These are phyloP conservation scores for Coemansia biformis DNA, from an alignment of 192 early-diverging fungal genomes.

Conservation along the genomic window DNA sequence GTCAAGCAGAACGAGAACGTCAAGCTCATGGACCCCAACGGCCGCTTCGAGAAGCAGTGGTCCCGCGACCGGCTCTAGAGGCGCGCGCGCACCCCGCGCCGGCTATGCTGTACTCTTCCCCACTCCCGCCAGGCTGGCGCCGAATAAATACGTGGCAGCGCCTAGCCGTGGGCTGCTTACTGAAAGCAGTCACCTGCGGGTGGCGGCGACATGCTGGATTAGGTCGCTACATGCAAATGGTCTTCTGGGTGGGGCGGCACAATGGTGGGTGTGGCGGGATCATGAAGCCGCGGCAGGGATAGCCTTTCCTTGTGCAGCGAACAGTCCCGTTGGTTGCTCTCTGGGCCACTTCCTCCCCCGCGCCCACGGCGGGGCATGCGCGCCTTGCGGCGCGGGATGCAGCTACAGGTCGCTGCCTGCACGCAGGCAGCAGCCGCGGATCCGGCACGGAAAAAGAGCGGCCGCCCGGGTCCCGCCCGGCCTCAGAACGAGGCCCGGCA, in stretches of 20 bases:
- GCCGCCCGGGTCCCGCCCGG: neutral
- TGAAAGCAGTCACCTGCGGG: too few relatives aligned
- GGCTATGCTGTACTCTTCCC: too few relatives aligned
- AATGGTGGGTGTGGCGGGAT: conserved; percentile 28
- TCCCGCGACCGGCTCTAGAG: conserved; percentile 45
- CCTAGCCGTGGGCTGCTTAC: too few relatives aligned
- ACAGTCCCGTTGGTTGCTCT: conserved; percentile 28
- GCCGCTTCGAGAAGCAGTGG: conserved; percentile 48
- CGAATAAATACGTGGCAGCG: too few relatives aligned
- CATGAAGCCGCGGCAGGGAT: conserved; percentile 33
- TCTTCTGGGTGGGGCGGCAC: too few relatives aligned
- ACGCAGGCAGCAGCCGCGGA: too few relatives aligned
- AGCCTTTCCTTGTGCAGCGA: conserved; percentile 23
- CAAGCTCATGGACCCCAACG: conserved; percentile 47
- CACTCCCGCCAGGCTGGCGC: too few relatives aligned
- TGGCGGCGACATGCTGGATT: too few relatives aligned
- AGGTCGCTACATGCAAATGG: too few relatives aligned
- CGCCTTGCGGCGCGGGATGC: too few relatives aligned
- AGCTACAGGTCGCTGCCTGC: too few relatives aligned
- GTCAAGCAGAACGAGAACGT: conserved; percentile 51
- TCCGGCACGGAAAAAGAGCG: conserved; percentile 3
- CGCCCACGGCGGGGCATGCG: neutral
- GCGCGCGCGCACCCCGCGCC: too few relatives aligned
- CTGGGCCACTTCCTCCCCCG: conserved; percentile 6
- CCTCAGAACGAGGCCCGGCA: conserved; percentile 32